A percentile compares a stretch with the other conserved stretches of the same genome.
Evolutionary conservation across 495 filamentous ascomycete genomes (phyloP).

Genomic region (Rostrohypoxylon terebratum): DNA sequence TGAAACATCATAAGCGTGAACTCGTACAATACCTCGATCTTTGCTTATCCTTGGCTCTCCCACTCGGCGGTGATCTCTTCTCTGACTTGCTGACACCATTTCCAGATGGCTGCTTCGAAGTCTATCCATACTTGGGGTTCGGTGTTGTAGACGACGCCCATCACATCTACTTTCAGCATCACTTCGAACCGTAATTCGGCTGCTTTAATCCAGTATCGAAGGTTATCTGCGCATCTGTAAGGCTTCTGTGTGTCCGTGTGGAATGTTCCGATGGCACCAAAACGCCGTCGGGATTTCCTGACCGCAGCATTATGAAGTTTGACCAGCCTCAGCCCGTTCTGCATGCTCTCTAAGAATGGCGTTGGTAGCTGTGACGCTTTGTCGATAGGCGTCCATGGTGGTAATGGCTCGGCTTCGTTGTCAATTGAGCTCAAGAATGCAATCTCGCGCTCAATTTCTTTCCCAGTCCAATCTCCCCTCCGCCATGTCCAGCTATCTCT

Average conservation of each 20-base stretch:
- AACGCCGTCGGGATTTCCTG: slow-evolving; percentile 82
- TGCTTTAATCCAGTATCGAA: slow-evolving; percentile 95
- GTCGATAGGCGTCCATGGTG: slow-evolving; percentile 74
- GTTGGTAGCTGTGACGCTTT: slow-evolving; percentile 70
- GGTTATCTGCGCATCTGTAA: slow-evolving; percentile 91
- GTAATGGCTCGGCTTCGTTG: slow-evolving; percentile 66
- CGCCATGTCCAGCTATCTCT: slow-evolving; percentile 83
- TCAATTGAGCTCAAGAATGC: slow-evolving; percentile 78
- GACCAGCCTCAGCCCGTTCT: slow-evolving; percentile 83
- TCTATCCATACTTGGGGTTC: slow-evolving; percentile 75
- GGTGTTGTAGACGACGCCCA: slow-evolving; percentile 80
- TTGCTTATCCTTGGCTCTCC: slow-evolving; percentile 19
- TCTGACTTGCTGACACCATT: slow-evolving; percentile 81
- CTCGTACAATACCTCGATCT: slow-evolving; percentile 25
- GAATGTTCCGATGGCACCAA: slow-evolving; percentile 89
- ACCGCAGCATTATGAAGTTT: slow-evolving; percentile 90
- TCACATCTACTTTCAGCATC: slow-evolving; percentile 83
- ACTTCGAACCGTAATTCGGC: slow-evolving; percentile 95
- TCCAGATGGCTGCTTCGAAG: slow-evolving; percentile 81
- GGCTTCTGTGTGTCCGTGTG: slow-evolving; percentile 93
- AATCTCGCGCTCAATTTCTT: slow-evolving; percentile 80
- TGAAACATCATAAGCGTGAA: slow-evolving; percentile 43
- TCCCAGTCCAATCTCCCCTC: slow-evolving; percentile 80
- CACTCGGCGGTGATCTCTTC: slow-evolving; percentile 73
- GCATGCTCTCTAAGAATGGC: slow-evolving; percentile 77